These are phyloP conservation scores for Isabelozyma heimii DNA, from an alignment of 805 yeast species.

Conservation along the genomic window DNA sequence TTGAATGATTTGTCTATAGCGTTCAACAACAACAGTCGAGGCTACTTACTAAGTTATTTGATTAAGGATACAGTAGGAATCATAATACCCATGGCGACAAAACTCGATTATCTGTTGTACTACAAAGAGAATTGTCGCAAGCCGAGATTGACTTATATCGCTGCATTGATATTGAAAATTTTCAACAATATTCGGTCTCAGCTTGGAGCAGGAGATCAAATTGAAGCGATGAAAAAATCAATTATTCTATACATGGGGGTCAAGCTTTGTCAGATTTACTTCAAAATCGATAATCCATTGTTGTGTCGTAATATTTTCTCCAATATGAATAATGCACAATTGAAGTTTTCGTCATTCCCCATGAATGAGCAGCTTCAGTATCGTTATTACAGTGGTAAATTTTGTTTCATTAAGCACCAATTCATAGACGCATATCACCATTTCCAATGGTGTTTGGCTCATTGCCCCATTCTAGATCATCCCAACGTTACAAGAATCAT, in stretches of 20 bases:
- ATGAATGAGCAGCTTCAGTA: constrained; percentile 48
- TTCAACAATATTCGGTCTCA: constrained; percentile 61
- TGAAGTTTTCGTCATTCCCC: constrained; percentile 40
- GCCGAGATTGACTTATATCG: constrained; percentile 48
- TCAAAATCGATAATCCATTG: constrained; percentile 51
- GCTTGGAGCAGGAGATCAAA: constrained; percentile 36
- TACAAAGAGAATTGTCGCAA: constrained; percentile 36
- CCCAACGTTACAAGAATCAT: constrained; percentile 42
- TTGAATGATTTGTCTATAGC: constrained; percentile 48
- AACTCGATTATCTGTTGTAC: constrained; percentile 39
- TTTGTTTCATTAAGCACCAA: constrained; percentile 51
- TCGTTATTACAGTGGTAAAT: constrained; percentile 53
- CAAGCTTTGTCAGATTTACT: constrained; percentile 55
- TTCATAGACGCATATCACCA: constrained; percentile 48
- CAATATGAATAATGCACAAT: constrained; percentile 52
- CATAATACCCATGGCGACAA: constrained; percentile 45
- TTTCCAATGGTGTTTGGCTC: constrained; percentile 51
- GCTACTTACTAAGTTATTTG: constrained; percentile 33
- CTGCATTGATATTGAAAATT: constrained; percentile 53
- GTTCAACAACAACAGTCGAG: constrained; percentile 43
- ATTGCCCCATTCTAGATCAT: constrained; percentile 26
- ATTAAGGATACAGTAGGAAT: constrained; percentile 34
- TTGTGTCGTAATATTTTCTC: constrained; percentile 61
- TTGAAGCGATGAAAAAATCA: constrained; percentile 39
- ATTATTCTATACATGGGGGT: constrained; percentile 54